Conservation (phyloP, 441 rosid species). For the Lagerstroemia fauriei region DNA sequence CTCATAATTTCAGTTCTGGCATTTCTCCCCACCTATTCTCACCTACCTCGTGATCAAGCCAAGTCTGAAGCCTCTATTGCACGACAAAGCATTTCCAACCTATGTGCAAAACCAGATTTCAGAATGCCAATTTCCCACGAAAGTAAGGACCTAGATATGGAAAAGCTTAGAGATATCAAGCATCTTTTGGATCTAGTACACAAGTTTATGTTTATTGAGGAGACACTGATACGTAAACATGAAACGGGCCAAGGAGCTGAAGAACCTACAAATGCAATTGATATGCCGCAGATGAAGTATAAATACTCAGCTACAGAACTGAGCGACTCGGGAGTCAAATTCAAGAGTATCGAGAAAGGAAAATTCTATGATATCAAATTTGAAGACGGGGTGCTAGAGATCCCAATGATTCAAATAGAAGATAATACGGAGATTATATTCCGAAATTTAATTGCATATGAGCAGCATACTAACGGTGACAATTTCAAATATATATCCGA, state of each 20-base stretch:
- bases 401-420: slow-evolving; percentile 16
- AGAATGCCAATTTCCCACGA: too few relatives aligned
- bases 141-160: background rate
- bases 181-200: slow-evolving; percentile 12
- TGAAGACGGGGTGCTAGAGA: slow-evolving; percentile 14
- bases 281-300: background rate
- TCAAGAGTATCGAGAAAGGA: background rate
- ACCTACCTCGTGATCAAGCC: background rate
- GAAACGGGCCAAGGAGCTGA: background rate
- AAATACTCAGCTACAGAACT: slow-evolving; percentile 27
- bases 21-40: background rate
- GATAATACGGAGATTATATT: background rate
- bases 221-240: background rate
- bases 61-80: too few relatives aligned
- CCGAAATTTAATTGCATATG: slow-evolving; percentile 26
- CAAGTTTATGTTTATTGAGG: background rate
- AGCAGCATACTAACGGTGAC: background rate
- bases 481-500: background rate
- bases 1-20: background rate
- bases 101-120: background rate
- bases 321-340: slow-evolving; percentile 28
- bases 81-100: background rate
- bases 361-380: slow-evolving; percentile 23
- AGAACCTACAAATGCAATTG: background rate
- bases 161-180: background rate